Base-by-base conservation (phyloP, 768 basidiomycete species). In the Termitomyces sp. region DNA sequence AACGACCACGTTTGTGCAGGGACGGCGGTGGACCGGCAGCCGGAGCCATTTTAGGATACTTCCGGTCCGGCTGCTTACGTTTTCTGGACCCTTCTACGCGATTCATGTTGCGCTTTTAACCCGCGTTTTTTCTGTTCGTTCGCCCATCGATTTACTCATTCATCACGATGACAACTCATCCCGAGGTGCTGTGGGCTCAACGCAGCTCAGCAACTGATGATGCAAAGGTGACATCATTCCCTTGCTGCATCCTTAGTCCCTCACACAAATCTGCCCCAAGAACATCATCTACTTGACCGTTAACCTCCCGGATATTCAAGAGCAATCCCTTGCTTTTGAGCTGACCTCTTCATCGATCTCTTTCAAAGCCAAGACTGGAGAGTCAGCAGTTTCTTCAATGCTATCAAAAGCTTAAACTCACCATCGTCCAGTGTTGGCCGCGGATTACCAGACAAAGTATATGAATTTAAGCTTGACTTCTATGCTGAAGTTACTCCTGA, bases 151-250 rank as follows among this genome's bases (percentile, higher is more conserved):
- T 38, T 32, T 20, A 36, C 40, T 46, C 42, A 52, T 59, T 60
- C 69, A 54, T 62, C 68, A 72, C 67, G 50, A 82, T 83, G 81
- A 66, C 79, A 40, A 72, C 70, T 65, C 92, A 94, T 74, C 96
- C 96, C 42, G 94, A 97, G 76, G 80, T 96, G 40, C 82, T 95
- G 2, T 98, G 96, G 94, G 96, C 96, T 50, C 96, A 98, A 76
- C 86, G 96, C 67, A 92, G 89, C 80, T 90, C 86, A 45, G 81
- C 74, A 15, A 68, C 79, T 11, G 83, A 79, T 14, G 79, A 85
- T 37, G 81, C 80, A 51, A 95, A 95, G 81, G 95, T 92, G 51
- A 51, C 56, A 57, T 56, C 57, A 63, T n/a, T 49, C 46, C 46
- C 34, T 53, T 56, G 57, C 53, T 56, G 69, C 67, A 62, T 68